These are phyloP conservation scores for Rhododendron molle DNA, from an alignment of 148 eudicot species.

Conservation along the genomic window DNA sequence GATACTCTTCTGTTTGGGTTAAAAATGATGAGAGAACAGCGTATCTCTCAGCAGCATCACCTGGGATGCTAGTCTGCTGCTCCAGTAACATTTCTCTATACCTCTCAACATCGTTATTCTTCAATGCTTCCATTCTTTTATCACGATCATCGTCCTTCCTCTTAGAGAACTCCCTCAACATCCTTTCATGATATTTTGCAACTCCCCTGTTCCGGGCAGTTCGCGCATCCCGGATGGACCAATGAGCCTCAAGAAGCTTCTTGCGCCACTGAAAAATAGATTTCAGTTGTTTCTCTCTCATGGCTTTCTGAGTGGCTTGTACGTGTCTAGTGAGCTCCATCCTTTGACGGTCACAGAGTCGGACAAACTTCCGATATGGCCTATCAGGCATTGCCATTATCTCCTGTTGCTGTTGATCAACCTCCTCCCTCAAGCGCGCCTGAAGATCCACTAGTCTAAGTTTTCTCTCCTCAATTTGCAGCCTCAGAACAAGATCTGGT, in stretches of 20 bases:
- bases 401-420: conserved; percentile 94
- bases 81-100: conserved; percentile 95
- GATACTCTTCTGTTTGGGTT: conserved; percentile 93
- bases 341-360: conserved; percentile 93
- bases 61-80: conserved; percentile 90
- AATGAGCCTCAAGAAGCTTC: conserved; percentile 94
- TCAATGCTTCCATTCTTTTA: conserved; percentile 95
- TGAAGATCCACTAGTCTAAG: conserved; percentile 73
- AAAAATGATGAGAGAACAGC: conserved; percentile 92
- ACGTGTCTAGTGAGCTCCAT: conserved; percentile 82
- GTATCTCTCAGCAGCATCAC: conserved; percentile 97
- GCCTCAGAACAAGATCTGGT: conserved; percentile 78
- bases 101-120: conserved; percentile 96
- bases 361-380: conserved; percentile 87
- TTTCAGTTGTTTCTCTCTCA: conserved; percentile 91
- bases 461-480: conserved; percentile 94
- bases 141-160: conserved; percentile 84
- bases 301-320: conserved; percentile 84
- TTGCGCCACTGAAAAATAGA: conserved; percentile 93
- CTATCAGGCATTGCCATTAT: conserved; percentile 96
- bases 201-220: conserved; percentile 97
- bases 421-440: conserved; percentile 77
- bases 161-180: conserved; percentile 96
- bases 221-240: conserved; percentile 96
- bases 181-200: conserved; percentile 91